Conservation (phyloP, 305 asterid genomes). For the Andrographis paniculata region DNA sequence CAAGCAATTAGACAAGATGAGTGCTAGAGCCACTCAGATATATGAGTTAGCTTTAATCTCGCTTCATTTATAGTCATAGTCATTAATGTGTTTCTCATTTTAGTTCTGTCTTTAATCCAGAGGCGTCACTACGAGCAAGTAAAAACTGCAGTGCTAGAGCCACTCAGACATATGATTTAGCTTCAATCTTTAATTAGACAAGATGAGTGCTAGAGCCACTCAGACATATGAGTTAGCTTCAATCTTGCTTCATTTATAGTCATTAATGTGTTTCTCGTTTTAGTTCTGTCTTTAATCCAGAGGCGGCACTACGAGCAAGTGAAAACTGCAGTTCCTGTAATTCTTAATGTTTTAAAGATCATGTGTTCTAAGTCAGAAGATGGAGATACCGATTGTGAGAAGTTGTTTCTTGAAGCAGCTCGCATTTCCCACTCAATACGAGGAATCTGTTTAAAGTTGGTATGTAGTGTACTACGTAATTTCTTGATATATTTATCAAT, state of each 20-base stretch:
- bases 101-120: conserved; percentile 56
- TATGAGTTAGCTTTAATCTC: too few species aligned
- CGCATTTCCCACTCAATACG: conserved; percentile 58
- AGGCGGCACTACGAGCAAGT: conserved; percentile 69
- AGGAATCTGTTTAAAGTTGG: conserved; percentile 51
- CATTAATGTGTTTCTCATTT: conserved; percentile 24
- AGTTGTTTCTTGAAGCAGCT: conserved; percentile 42
- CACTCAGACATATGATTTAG: too few species aligned
- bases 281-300: conserved; percentile 56
- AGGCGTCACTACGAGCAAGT: conserved; percentile 69
- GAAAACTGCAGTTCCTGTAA: conserved; percentile 59
- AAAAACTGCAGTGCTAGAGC: conserved; percentile 61
- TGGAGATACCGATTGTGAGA: conserved; percentile 40
- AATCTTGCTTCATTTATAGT: too few species aligned
- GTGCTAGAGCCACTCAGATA: too few species aligned
- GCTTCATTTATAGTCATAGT: too few species aligned
- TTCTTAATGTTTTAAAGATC: conserved; percentile 49
- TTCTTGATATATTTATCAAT: conserved; percentile 14
- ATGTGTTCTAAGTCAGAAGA: conserved; percentile 32
- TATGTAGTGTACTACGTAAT: conserved; percentile 28
- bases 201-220: too few species aligned
- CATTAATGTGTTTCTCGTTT: conserved; percentile 24
- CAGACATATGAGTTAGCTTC: too few species aligned
- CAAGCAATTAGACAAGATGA: too few species aligned
- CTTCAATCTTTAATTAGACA: too few species aligned